Evolutionary conservation across 345 rosid species (phyloP), one percentile per base, ranked within the genome.

Genomic region (Gossypium thurberi): DNA sequence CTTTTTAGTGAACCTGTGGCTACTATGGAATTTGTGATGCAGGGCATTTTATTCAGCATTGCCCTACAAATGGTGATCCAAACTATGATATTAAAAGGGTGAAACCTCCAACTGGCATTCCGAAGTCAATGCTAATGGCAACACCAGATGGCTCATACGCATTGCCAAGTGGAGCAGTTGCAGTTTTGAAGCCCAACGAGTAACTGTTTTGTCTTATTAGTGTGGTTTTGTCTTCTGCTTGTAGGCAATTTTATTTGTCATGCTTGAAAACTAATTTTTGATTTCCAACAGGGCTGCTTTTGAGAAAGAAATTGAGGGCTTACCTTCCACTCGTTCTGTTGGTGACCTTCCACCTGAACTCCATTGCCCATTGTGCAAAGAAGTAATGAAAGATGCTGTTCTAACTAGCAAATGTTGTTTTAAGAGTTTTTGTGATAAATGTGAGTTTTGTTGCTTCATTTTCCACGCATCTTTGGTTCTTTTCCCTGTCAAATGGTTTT

Each of bases 21-120:
- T 64, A 43, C 62, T 72, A 11, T 66, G 53, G 10, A 10, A 26
- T 73, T 71, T 51, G 46, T 48, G 21, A 28, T 70, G 73, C 85
- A 95, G 99, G 99, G 23, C 99, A 96, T 85, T 93, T 89, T 80
- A 96, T 96, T 75, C 99, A 96, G 85, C 99, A 96, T 74, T 96
- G 98, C 59, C 97, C 99, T 60, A 96, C 99, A 60, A 96, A 96
- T 77, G 98, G 99, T 58, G 98, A 96, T 81, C 99, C 99, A 18
- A 87, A 60, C 74, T 96, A 78, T 69, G 97, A 96, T 82, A 84
- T 96, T 59, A 96, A 87, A 80, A 88, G 98, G 83, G 92, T 89
- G 74, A 96, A 87, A 76, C 98, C 92, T 75, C 96, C 98, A 15
- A 96, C 98, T 43, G 99, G 99, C 51, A 93, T 96, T 71, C 98